Base-by-base conservation (phyloP, 805 yeast genomes). In the Maudiozyma barnettii region DNA sequence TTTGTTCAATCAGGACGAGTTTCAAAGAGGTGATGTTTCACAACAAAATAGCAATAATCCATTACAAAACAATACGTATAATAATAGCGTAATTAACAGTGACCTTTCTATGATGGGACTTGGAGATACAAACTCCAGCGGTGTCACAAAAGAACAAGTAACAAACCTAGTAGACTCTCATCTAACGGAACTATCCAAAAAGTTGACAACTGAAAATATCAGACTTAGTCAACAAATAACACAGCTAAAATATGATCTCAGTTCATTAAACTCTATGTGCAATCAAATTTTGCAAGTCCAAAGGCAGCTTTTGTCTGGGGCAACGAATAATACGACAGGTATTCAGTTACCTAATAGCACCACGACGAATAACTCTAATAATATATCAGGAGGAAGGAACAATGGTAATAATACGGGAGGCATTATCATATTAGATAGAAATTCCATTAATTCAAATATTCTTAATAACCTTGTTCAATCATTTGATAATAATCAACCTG, bases 151-250 rank as follows among this genome's bases (percentile, higher is more conserved):
- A 18, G 49, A 23, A 13, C 39, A 31, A 18, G 36, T 49, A 16
- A 41, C 50, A 12, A 26, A 45, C 23, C 39, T 44, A 16, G 35
- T 54, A 12, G 57, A 54, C 20, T 39, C 55, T 26, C 52, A 56
- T 39, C 60, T 57, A 45, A 41, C 59, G 22, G 57, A 56, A 37
- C 49, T 63, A 13, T 61, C 66, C 4, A 54, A 56, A 45, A 54
- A 59, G 36, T 52, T 61, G 35, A 60, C 62, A 0, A 56, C 63
- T 2, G 66, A 64, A 47, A 63, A 63, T 49, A 52, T 59, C 13
- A 51, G 63, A 38, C 45, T 63, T 21, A 55, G 60, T 13, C 65
- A 60, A 50, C 65, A 64, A 45, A 52, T 64, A 14, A 50, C 56
- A 3, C 54, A 55, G 31, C 43, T 64, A 38, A 63, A 60, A 44